A percentile compares a stretch with the other conserved stretches of the same genome.
Conservation (phyloP, 305 asterid genomes). For the Fraxinus ornus region DNA sequence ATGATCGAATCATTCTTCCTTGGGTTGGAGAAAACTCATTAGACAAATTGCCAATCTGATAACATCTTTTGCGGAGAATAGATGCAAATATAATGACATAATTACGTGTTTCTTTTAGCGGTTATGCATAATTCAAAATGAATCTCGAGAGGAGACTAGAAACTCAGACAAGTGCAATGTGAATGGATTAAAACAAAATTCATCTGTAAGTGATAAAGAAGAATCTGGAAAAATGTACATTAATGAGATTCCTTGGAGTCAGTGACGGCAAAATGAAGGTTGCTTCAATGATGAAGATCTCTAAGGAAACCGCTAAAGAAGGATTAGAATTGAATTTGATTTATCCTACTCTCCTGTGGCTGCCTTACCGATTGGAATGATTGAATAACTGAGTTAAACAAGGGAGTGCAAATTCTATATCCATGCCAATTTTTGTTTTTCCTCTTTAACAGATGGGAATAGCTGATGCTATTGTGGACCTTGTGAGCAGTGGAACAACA, state of each 20-base stretch:
- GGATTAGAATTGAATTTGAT: conserved; percentile 3
- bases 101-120: neutral
- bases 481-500: conserved; percentile 98
- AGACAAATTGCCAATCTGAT: neutral
- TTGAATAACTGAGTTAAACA: neutral
- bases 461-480: conserved; percentile 98
- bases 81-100: neutral
- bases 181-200: neutral
- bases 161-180: neutral
- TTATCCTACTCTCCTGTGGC: neutral
- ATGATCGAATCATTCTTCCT: neutral
- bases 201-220: neutral
- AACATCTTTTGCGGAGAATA: neutral
- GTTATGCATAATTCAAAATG: neutral
- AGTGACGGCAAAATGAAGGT: neutral
- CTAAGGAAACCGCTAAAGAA: neutral
- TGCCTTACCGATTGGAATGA: neutral
- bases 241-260: neutral
- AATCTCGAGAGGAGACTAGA: neutral
- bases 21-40: neutral
- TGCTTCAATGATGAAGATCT: neutral
- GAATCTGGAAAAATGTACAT: conserved; percentile 9
- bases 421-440: conserved; percentile 12
- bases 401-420: neutral
- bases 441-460: conserved; percentile 75